These are phyloP conservation scores for Botrytis elliptica DNA, from an alignment of 2,329 filamentous ascomycete genomes.

Conservation along the genomic window DNA sequence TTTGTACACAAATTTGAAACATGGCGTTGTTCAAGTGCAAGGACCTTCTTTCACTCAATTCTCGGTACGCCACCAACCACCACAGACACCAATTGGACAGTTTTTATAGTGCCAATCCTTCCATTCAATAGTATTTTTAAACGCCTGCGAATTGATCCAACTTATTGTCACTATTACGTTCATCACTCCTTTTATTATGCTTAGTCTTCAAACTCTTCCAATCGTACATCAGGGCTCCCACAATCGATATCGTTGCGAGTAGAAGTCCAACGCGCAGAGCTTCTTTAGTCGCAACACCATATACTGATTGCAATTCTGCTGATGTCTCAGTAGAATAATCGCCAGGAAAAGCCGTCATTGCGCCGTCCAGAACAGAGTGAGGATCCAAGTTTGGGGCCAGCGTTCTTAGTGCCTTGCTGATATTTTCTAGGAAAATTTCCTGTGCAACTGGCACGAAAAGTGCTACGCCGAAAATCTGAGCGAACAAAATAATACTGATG, in stretches of 20 bases:
- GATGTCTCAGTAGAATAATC: neutral
- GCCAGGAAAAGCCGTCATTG: neutral
- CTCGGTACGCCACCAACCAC: neutral
- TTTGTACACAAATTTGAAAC: neutral
- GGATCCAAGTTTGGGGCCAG: neutral
- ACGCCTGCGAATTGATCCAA: neutral
- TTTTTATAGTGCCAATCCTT: neutral
- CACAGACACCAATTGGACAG: neutral
- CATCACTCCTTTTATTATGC: neutral
- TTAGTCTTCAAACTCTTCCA: neutral
- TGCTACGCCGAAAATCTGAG: conserved; percentile 31
- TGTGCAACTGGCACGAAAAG: conserved; percentile 35
- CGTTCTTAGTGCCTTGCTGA: neutral
- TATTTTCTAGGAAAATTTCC: conserved; percentile 30
- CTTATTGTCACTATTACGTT: neutral
- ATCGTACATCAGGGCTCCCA: neutral
- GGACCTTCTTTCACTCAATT: neutral
- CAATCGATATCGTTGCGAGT: neutral
- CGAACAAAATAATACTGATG: conserved; percentile 32
- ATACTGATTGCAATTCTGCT: neutral
- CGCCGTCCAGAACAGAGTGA: neutral
- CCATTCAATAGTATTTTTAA: neutral
- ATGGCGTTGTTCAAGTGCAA: neutral
- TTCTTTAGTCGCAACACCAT: neutral
- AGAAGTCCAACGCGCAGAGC: neutral